phyloP scores from a whole-genome alignment of 139 green algal species.

The Chlamydomonas sp. region DNA sequence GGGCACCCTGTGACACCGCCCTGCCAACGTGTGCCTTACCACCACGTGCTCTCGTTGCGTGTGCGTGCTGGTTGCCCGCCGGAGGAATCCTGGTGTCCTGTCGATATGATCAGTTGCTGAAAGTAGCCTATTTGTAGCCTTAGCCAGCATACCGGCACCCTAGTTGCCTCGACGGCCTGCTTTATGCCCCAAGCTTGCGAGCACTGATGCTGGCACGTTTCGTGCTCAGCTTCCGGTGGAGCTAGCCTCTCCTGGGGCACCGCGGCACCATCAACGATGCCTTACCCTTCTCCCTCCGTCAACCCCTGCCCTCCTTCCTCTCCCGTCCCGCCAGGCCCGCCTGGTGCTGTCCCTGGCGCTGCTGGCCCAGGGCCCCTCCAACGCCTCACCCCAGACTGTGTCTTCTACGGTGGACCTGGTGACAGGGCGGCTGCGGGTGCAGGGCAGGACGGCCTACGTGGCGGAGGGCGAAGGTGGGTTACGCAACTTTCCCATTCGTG shows the following conservation, averaged over 20 bases:
- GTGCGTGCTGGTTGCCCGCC: too few relatives aligned
- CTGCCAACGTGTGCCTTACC: too few relatives aligned
- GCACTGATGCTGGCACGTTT: too few relatives aligned
- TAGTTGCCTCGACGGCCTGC: neutral
- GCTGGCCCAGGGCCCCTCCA: neutral
- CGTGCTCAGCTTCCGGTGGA: too few relatives aligned
- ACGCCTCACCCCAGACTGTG: neutral
- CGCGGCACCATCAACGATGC: too few relatives aligned
- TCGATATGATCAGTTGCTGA: too few relatives aligned
- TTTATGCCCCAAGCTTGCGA: neutral
- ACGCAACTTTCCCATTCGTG: neutral
- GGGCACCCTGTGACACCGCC: neutral
- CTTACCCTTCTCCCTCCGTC: neutral
- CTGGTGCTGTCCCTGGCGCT: constrained; percentile 23
- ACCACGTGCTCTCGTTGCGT: too few relatives aligned
- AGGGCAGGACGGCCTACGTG: constrained; percentile 64
- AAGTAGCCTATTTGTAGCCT: too few relatives aligned
- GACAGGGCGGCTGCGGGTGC: constrained; percentile 40
- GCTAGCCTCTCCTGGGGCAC: too few relatives aligned
- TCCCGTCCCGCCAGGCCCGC: neutral
- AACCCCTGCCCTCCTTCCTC: neutral
- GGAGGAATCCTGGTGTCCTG: too few relatives aligned
- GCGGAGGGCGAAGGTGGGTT: constrained; percentile 16
- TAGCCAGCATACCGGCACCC: too few relatives aligned
- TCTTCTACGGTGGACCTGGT: neutral